phyloP scores from a whole-genome alignment of 306 rosid genomes.

The Comarum palustre region DNA sequence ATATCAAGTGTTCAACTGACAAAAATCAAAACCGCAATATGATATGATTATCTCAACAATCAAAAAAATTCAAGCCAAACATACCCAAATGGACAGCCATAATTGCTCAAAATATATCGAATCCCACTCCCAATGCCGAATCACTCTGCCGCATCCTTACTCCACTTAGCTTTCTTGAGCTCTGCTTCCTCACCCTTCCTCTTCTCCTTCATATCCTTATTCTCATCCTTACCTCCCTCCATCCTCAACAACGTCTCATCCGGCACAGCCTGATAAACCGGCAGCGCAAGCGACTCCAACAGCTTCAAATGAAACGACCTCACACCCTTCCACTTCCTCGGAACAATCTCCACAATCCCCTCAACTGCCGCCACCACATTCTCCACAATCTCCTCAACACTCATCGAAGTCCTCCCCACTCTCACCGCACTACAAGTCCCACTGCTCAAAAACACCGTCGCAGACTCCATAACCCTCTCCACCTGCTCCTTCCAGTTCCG shows the following conservation, averaged over 20 bases:
- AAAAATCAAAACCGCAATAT: constrained; percentile 10
- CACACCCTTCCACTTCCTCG: constrained; percentile 67
- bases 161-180: constrained; percentile 41
- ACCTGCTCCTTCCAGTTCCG: constrained; percentile 77
- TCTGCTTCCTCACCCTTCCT: constrained; percentile 24
- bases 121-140: constrained; percentile 3
- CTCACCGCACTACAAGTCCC: constrained; percentile 78
- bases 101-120: background rate
- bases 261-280: constrained; percentile 56
- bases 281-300: constrained; percentile 65
- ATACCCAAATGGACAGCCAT: constrained; percentile 25
- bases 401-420: constrained; percentile 59
- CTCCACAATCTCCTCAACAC: constrained; percentile 44
- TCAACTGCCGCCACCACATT: constrained; percentile 56
- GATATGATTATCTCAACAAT: background rate
- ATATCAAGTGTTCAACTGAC: background rate
- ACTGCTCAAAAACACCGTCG: constrained; percentile 47
- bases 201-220: constrained; percentile 13
- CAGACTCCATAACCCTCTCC: constrained; percentile 43
- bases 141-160: constrained; percentile 30
- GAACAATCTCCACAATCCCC: constrained; percentile 65
- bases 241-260: constrained; percentile 54
- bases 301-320: constrained; percentile 79
- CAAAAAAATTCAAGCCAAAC: constrained; percentile 35
- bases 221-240: constrained; percentile 41